Conservation (phyloP, 352 stramenopile genomes). For the Phytophthora rubi region DNA sequence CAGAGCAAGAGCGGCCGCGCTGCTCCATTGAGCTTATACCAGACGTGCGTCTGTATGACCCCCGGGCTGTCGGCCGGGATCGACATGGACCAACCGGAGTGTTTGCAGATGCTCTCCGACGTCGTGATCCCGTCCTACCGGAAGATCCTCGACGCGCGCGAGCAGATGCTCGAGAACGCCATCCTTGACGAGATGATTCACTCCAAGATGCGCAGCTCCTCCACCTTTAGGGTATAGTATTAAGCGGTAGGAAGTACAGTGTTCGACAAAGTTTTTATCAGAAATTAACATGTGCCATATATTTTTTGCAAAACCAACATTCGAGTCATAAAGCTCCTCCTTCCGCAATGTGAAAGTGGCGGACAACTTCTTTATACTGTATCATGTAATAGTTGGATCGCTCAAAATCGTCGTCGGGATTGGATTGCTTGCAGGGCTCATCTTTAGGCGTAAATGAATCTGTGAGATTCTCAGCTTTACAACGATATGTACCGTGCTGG, state of each 20-base stretch:
- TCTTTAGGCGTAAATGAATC: too few species aligned
- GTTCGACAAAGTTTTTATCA: conserved; percentile 22
- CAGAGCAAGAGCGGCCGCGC: conserved; percentile 10
- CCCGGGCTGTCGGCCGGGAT: conserved; percentile 39
- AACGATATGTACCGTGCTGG: too few species aligned
- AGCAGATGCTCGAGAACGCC: conserved; percentile 47
- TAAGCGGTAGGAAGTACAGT: conserved; percentile 26
- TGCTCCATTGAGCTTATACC: conserved; percentile 30
- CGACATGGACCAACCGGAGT: conserved; percentile 36
- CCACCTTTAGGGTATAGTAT: conserved; percentile 28
- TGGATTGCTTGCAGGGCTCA: too few species aligned
- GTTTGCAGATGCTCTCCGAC: conserved; percentile 39
- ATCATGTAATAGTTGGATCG: too few species aligned
- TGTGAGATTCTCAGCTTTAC: too few species aligned
- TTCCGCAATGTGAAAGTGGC: too few species aligned
- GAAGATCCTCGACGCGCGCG: conserved; percentile 45
- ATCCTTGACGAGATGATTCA: conserved; percentile 48
- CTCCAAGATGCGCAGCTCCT: conserved; percentile 21
- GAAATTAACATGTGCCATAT: conserved; percentile 41
- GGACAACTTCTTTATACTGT: too few species aligned
- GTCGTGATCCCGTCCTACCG: conserved; percentile 44
- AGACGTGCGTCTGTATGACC: conserved; percentile 42
- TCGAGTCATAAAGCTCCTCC: too few species aligned
- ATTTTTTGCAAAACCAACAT: conserved; percentile 17
- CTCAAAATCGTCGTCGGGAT: too few species aligned